Base-by-base conservation (phyloP, 495 filamentous ascomycete genomes). In the Aspergillus panamensis region DNA sequence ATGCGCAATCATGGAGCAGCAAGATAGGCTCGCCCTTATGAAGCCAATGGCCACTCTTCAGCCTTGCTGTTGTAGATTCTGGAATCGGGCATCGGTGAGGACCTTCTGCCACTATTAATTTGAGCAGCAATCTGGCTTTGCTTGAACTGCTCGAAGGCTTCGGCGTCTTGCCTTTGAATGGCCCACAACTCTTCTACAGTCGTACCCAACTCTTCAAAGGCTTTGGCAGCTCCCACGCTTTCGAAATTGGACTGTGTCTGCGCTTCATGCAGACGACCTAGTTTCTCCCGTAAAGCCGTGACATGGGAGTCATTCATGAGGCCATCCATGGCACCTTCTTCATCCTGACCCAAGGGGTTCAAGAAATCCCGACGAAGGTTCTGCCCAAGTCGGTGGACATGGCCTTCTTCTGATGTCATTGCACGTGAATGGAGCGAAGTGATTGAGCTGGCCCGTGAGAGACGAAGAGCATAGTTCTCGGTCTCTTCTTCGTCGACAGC, bases 381-480 rank as follows among this genome's bases (percentile, higher is more conserved):
- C 66, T 95, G 90, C 14, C 91, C 90, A 10, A 91, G 83, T 20
- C 91, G 88, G 64, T 96, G 88, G 58, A 93, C 83, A 37, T 87
- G 88, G 45, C 89, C 94, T 80, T 98, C 94, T 73, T 98, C 94
- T 44, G 90, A 81, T 10, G 87, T 85, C 48, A 93, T 84, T 20
- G 86, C 88, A 49, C 85, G 87, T 19, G 89, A 88, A 48, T 87
- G 85, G 19, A 95, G 80, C 9, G 87, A 92, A 44, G 94, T 86
- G 54, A 91, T 85, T 1, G 89, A 92, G 70, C 82, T 86, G 55
- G 87, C 82, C 32, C 91, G 85, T 1, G 85, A 86, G 19, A 90
- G 79, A 29, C 69, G 75, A 59, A 71, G 58, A 63, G 66, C 53
- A 64, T 80, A 74, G n/a, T 79, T 71, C 53, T 66, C 77, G 49